Percentiles rank a stretch among this genome's conserved stretches.
Conservation (phyloP, 352 stramenopile genomes). For the Phytophthora cryptogea region DNA sequence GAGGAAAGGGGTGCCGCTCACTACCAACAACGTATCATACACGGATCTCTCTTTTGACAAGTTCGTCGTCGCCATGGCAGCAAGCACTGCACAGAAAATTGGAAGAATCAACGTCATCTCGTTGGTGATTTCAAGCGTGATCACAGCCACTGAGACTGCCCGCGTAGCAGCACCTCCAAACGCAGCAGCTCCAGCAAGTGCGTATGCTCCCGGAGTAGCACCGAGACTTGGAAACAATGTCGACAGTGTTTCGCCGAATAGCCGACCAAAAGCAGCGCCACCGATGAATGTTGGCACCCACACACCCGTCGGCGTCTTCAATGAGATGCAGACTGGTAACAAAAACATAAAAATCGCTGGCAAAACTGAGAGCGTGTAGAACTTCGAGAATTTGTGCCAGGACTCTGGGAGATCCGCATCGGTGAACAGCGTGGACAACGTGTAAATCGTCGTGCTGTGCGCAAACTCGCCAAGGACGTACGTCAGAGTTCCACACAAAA, state of each 20-base stretch:
- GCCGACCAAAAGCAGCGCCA: constrained; percentile 67
- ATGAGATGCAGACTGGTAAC: constrained; percentile 70
- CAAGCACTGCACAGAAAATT: constrained; percentile 66
- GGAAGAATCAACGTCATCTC: constrained; percentile 74
- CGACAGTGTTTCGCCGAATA: constrained; percentile 66
- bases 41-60: constrained; percentile 61
- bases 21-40: constrained; percentile 72
- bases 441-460: constrained; percentile 46
- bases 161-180: constrained; percentile 63
- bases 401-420: constrained; percentile 32
- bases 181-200: constrained; percentile 67
- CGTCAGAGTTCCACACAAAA: constrained; percentile 60
- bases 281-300: constrained; percentile 80
- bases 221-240: constrained; percentile 18
- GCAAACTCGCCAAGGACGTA: constrained; percentile 68
- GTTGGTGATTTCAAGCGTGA: constrained; percentile 79
- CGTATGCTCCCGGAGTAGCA: constrained; percentile 56
- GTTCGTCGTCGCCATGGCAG: constrained; percentile 57
- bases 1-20: constrained; percentile 69
- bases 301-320: constrained; percentile 69
- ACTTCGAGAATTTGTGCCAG: constrained; percentile 59
- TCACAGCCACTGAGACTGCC: constrained; percentile 77
- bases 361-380: constrained; percentile 50
- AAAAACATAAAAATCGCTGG: constrained; percentile 50
- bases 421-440: constrained; percentile 61